phyloP scores from a whole-genome alignment of 805 yeast genomes.

The Jamesozyma spencerorum region DNA sequence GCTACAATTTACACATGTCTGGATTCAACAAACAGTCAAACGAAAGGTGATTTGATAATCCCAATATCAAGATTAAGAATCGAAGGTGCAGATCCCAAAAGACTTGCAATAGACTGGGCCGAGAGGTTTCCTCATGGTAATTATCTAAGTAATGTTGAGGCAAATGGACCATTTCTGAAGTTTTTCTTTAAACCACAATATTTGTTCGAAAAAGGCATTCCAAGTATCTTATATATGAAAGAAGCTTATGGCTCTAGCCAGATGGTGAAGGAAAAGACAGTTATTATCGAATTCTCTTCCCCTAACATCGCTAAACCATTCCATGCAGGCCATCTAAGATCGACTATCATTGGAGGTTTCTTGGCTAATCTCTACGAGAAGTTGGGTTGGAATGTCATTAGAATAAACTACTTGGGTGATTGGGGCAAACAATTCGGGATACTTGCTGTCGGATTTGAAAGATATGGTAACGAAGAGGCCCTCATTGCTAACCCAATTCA shows the following conservation, averaged over 20 bases:
- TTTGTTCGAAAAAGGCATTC: slow-evolving; percentile 57
- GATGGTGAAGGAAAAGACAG: slow-evolving; percentile 59
- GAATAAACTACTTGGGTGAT: slow-evolving; percentile 93
- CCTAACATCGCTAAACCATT: slow-evolving; percentile 98
- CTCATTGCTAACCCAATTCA: slow-evolving; percentile 74
- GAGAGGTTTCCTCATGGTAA: slow-evolving; percentile 61
- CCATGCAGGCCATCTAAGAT: slow-evolving; percentile 97
- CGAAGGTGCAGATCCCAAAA: slow-evolving; percentile 68
- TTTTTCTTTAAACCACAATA: slow-evolving; percentile 66
- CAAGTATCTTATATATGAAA: slow-evolving; percentile 54
- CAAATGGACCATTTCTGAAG: slow-evolving; percentile 86
- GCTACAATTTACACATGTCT: slow-evolving; percentile 69
- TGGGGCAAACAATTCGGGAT: slow-evolving; percentile 99
- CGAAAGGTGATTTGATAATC: slow-evolving; percentile 83
- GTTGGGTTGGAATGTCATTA: slow-evolving; percentile 79
- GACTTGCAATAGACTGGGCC: slow-evolving; percentile 68
- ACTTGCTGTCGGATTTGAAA: slow-evolving; percentile 82
- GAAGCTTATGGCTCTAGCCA: slow-evolving; percentile 63
- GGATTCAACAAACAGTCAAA: slow-evolving; percentile 77
- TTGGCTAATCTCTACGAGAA: slow-evolving; percentile 80
- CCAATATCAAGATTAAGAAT: slow-evolving; percentile 90
- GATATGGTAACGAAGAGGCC: slow-evolving; percentile 70
- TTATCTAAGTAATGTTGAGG: slow-evolving; percentile 57
- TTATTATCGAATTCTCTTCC: slow-evolving; percentile 82
- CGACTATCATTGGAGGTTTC: slow-evolving; percentile 96